Base-by-base conservation (phyloP, 2,329 filamentous ascomycete genomes). In the Scolecobasidium constrictum region DNA sequence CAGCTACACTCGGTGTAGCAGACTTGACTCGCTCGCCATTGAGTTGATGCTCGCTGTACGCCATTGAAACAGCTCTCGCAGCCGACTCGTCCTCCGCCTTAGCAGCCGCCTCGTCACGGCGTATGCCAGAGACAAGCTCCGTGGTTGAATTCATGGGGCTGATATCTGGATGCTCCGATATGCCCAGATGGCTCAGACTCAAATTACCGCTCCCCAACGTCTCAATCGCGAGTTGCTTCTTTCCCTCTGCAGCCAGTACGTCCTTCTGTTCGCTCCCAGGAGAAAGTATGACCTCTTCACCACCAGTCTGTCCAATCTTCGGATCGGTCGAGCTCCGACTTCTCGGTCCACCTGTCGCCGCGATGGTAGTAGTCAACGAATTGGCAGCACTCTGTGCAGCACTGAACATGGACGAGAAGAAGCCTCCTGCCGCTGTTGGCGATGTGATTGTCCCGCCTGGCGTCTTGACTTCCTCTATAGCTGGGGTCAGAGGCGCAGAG, bases 361-460 rank as follows among this genome's bases (percentile, higher is more conserved):
- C 76, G 37, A 95, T 81, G 38, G 80, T 86, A 49, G 74, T 85
- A 51, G 74, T 86, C 4, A 95, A 81, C 38, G 80, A 86, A 49
- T 75, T 85, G 52, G 75, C 86, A 35, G 90, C 90, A 72, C 83
- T 95, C 61, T 96, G 90, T 15, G 92, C 92, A 36, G 83, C 90
- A 33, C 86, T 90, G 49, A 98, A 78, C 56, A 98, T 84, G 19
- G 85, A 88, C 4, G 86, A 94, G 63, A 98, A 96, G 66, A 98
- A 96, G 1, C 87, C 81, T 28, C 60, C 61, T 43, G 65, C 31
- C 12, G 21, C 64, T 39, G 64, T 61, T 22, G 62, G 65, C 31
- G 59, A 57, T 21, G 64, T 62, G n/a, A 67, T 58, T 37, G 73
- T 68, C 43, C 75, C 72, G 21, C 74, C 68, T 23, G 77, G 54